These are phyloP conservation scores for Coemansia sp. DNA, from an alignment of 192 early-diverging fungal species.

Conservation along the genomic window DNA sequence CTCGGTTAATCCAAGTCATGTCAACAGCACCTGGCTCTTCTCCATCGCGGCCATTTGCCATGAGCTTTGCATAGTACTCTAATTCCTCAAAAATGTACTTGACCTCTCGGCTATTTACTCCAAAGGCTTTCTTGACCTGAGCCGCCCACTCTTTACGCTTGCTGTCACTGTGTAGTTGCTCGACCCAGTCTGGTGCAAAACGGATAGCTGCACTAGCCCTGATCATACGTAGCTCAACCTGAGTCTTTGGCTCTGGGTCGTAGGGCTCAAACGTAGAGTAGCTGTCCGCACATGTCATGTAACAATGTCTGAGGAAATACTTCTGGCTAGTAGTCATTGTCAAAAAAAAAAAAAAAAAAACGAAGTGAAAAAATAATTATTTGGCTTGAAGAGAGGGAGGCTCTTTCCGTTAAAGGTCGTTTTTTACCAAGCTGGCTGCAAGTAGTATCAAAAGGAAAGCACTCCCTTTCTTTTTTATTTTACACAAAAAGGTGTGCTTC, in stretches of 20 bases:
- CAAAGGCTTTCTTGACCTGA: not conserved
- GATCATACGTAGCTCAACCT: constrained; percentile 2
- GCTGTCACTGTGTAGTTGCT: not conserved
- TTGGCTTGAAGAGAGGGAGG: not conserved
- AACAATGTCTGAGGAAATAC: not conserved
- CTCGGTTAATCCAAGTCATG: constrained; percentile 11
- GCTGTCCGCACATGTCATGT: not conserved
- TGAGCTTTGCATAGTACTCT: constrained; percentile 3
- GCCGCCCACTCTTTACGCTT: not conserved
- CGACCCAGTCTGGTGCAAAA: not conserved
- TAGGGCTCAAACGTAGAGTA: not conserved
- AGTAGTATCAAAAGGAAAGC: not conserved
- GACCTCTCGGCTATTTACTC: not conserved
- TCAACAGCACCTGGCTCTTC: constrained; percentile 10
- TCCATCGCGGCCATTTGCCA: not conserved
- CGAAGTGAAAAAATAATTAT: not conserved
- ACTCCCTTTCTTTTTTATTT: not conserved
- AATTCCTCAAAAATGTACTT: constrained; percentile 2
- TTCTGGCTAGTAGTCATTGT: constrained; percentile 1
- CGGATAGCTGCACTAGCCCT: constrained; percentile 1
- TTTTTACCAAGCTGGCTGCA: not conserved
- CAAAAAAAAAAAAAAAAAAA: not conserved
- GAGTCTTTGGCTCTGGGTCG: constrained; percentile 2
- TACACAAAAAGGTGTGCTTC: not conserved
- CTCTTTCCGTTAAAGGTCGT: not conserved